Evolutionary conservation across 148 eudicot genomes (phyloP).

Genomic region (Polygonum maritimum): DNA sequence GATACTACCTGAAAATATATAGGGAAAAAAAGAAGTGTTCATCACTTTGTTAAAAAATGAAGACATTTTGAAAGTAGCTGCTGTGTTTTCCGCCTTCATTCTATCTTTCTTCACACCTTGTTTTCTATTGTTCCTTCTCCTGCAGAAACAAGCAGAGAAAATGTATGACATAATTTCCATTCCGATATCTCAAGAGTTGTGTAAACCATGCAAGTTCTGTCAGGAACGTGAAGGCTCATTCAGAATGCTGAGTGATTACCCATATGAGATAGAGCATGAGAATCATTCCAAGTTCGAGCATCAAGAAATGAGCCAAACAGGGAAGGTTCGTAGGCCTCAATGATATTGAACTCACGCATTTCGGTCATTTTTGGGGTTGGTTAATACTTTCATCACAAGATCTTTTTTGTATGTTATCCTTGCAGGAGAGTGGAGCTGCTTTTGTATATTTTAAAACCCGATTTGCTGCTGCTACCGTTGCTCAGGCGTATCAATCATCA

Average conservation of each 20-base stretch:
- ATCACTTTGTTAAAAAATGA: too few species aligned
- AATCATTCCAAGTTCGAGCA: slow-evolving; percentile 18
- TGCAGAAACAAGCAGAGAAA: slow-evolving; percentile 50
- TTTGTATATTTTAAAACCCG: slow-evolving; percentile 85
- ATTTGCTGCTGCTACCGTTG: slow-evolving; percentile 76
- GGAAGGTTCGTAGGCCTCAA: slow-evolving; percentile 31
- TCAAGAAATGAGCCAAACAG: slow-evolving; percentile 31
- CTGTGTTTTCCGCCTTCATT: not conserved
- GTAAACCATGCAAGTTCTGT: slow-evolving; percentile 32
- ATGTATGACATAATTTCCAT: slow-evolving; percentile 33
- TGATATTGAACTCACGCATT: not conserved
- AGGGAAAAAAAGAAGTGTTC: too few species aligned
- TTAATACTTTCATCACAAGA: not conserved
- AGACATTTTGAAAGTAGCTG: not conserved
- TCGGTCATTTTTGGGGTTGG: not conserved
- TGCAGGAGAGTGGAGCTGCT: slow-evolving; percentile 87
- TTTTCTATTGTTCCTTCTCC: slow-evolving; percentile 8
- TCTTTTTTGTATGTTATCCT: slow-evolving; percentile 7
- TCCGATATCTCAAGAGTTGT: slow-evolving; percentile 22
- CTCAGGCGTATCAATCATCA: slow-evolving; percentile 57
- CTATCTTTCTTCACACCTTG: not conserved
- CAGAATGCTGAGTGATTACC: slow-evolving; percentile 33
- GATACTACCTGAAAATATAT: too few species aligned
- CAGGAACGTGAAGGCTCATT: slow-evolving; percentile 25
- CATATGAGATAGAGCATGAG: slow-evolving; percentile 21